Evolutionary conservation across 2,329 filamentous ascomycete genomes (phyloP).

Genomic region (Trichoderma koningii): DNA sequence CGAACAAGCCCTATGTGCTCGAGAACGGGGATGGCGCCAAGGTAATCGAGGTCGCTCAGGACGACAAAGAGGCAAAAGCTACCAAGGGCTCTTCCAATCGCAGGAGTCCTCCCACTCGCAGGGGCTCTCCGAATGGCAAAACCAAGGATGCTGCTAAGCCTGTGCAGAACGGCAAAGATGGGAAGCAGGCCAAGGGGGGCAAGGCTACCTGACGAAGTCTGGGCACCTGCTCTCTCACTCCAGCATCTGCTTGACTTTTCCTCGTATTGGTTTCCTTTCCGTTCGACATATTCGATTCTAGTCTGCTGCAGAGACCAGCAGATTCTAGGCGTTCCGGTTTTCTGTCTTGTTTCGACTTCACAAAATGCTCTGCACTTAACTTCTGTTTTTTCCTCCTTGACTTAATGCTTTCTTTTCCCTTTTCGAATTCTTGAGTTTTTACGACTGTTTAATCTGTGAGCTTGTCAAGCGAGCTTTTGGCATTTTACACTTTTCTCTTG

Average conservation of each 20-base stretch:
- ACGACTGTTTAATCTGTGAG: slow-evolving; percentile 5
- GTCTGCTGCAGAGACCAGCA: background rate
- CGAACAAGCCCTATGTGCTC: slow-evolving; percentile 24
- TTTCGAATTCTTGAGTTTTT: background rate
- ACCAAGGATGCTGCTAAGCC: background rate
- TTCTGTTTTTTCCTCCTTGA: background rate
- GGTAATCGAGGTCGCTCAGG: background rate
- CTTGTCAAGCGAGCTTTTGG: slow-evolving; percentile 14
- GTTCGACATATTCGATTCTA: background rate
- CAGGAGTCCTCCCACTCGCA: background rate
- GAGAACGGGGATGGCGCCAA: background rate
- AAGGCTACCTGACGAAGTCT: background rate
- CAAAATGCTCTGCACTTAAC: background rate
- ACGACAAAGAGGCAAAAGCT: background rate
- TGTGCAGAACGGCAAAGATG: background rate
- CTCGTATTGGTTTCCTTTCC: background rate
- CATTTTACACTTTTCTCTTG: background rate
- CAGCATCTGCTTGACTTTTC: background rate
- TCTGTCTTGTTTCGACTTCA: background rate
- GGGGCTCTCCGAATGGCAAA: background rate
- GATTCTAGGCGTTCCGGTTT: background rate
- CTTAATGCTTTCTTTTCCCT: background rate
- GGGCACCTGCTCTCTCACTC: background rate
- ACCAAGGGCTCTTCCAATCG: background rate
- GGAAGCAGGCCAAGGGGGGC: background rate